Base-by-base conservation (phyloP, 1,284 basidiomycete species). In the Limonomyces culmigenus region DNA sequence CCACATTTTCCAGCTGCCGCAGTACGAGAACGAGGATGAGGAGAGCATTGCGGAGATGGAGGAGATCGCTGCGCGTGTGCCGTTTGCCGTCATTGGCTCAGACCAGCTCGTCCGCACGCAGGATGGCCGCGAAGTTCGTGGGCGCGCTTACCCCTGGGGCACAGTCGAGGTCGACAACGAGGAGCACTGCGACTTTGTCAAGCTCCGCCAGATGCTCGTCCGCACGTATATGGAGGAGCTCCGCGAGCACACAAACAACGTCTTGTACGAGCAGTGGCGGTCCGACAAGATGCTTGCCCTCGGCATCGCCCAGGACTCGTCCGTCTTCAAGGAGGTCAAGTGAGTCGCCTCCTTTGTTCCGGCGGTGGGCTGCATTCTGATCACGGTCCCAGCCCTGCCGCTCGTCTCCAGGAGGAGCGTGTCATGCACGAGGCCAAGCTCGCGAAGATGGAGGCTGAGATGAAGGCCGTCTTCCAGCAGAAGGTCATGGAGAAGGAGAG, bases 401-500 rank as follows among this genome's bases (percentile, higher is more conserved):
- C 83, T 43, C 85, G 91, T 58, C 74, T 89, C 65, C 88, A 91
- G 47, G 92, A 97, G 54, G 92, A 97, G 56, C 83, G 91, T 40
- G 67, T 85, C 37, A 60, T 91, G 52, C 88, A 93, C 58, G 88
- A 93, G 62, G 85, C 87, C 46, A 96, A 96, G 59, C 72, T 97
- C 41, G 74, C 85, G 41, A 97, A 96, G 78, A 96, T 96, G 91
- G 91, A 97, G 63, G 83, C 87, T 40, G 91, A 96, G 69, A 93
- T 95, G 89, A 92, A 91, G 72, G 86, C 89, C 83, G 91, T 97
- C 47, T 97, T 97, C 85, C 88, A 92, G 56, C 92, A 96, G 61
- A 97, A 97, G 60, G 91, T 97, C 37, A 86, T 89, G 55, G 91
- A 97, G 59, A 96, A 97, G 67, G 91, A 97, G 56, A 73, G 86